Conservation (phyloP, 495 filamentous ascomycete genomes). For the Xylaria castorea region DNA sequence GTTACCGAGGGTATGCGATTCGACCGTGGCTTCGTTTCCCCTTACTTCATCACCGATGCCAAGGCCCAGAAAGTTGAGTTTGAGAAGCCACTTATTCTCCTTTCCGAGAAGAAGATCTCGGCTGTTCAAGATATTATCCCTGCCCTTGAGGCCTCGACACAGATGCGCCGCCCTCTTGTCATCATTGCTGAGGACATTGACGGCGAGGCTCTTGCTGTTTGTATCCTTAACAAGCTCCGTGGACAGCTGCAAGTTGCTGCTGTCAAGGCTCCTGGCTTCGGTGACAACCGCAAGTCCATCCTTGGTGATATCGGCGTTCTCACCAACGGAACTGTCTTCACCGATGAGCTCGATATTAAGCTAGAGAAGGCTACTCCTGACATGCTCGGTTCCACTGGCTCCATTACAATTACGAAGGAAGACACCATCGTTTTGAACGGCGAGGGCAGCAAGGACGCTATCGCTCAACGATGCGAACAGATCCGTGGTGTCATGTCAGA, state of each 20-base stretch:
- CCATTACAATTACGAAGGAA: conserved; percentile 99
- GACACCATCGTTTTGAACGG: conserved; percentile 99
- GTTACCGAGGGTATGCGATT: conserved; percentile 99
- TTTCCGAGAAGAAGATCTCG: conserved; percentile 99
- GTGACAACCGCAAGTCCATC: conserved; percentile 99
- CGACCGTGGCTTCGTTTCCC: conserved; percentile 96
- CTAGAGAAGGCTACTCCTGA: conserved; percentile 96
- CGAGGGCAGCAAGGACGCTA: conserved; percentile 92
- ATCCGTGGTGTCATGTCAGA: conserved; percentile 97
- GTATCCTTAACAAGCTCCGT: conserved; percentile 99
- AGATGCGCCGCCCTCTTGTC: conserved; percentile 91
- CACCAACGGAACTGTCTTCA: conserved; percentile 97
- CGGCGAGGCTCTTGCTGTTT: conserved; percentile 96
- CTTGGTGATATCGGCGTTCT: conserved; percentile 94
- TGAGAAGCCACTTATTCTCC: conserved; percentile 97
- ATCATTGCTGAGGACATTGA: conserved; percentile 99
- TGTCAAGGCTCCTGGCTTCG: conserved; percentile 98
- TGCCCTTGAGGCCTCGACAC: conserved; percentile 94
- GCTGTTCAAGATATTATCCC: conserved; percentile 98
- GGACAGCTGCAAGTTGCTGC: conserved; percentile 98
- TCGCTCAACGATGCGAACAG: conserved; percentile 96
- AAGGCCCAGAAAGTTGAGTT: conserved; percentile 99
- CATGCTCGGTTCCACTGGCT: conserved; percentile 95
- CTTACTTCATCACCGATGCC: conserved; percentile 99
- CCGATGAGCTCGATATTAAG: conserved; percentile 97